Conservation (phyloP, 208 protist genomes). For the Trypanosoma cruzi region DNA sequence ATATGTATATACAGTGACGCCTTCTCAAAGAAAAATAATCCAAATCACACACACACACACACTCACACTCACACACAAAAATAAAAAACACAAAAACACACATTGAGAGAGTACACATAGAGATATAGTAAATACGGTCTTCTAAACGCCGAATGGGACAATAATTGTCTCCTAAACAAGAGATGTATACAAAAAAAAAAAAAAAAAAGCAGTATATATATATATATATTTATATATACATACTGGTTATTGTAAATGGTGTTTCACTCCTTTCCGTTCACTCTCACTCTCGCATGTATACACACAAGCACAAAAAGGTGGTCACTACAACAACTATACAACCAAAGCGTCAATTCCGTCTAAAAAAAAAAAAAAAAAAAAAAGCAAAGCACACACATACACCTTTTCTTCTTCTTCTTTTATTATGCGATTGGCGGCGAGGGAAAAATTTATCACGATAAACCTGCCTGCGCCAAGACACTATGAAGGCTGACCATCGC, state of each 20-base stretch:
- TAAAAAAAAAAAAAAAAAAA: neutral
- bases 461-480: constrained; percentile 9
- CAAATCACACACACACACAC: too few species aligned
- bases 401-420: neutral
- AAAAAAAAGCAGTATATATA: neutral
- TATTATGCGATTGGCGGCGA: neutral
- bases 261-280: neutral
- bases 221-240: constrained; percentile 12
- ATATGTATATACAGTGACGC: too few species aligned
- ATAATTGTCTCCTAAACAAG: neutral
- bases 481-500: constrained; percentile 53
- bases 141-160: neutral
- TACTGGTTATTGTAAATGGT: neutral
- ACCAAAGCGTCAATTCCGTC: neutral
- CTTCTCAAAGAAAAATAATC: too few species aligned
- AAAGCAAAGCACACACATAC: neutral
- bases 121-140: neutral
- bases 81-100: neutral
- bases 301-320: neutral
- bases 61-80: neutral
- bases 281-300: neutral
- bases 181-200: neutral
- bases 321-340: neutral
- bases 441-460: neutral
- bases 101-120: too few species aligned